phyloP scores from a whole-genome alignment of 345 rosid genomes.

The Eucalyptus grandis region DNA sequence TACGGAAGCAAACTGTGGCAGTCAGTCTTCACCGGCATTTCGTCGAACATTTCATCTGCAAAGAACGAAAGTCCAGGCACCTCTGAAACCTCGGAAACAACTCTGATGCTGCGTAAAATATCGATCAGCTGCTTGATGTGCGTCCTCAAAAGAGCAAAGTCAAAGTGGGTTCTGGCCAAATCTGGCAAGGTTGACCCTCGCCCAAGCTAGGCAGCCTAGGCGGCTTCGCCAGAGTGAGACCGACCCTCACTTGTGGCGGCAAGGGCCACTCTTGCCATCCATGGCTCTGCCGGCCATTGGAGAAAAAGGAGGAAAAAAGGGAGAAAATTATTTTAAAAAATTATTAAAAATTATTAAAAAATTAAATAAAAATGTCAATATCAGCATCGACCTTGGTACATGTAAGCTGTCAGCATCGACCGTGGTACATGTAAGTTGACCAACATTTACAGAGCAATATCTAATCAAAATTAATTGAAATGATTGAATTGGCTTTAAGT shows the following conservation, averaged over 20 bases:
- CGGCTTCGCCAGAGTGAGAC: background rate
- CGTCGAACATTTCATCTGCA: background rate
- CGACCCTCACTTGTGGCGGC: background rate
- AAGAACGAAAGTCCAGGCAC: background rate
- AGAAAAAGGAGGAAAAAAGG: fast-evolving
- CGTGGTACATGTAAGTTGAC: fast-evolving
- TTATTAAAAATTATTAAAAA: too few species aligned
- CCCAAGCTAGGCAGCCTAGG: fast-evolving
- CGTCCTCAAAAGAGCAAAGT: background rate
- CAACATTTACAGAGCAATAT: fast-evolving
- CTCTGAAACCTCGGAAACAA: background rate
- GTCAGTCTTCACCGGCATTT: background rate
- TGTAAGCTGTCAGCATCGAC: fast-evolving
- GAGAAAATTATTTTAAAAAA: too few species aligned
- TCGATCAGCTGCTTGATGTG: background rate
- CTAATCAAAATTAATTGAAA: too few species aligned
- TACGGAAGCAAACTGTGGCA: background rate
- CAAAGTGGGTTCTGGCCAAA: too few species aligned
- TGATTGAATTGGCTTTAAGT: too few species aligned
- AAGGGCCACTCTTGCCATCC: background rate
- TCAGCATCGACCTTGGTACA: fast-evolving
- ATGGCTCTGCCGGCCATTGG: background rate
- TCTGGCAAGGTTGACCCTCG: background rate
- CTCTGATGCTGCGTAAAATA: background rate
- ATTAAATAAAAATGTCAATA: too few species aligned